These are phyloP conservation scores for Areca catechu DNA, from an alignment of 176 grass and related monocot genomes.

Conservation along the genomic window DNA sequence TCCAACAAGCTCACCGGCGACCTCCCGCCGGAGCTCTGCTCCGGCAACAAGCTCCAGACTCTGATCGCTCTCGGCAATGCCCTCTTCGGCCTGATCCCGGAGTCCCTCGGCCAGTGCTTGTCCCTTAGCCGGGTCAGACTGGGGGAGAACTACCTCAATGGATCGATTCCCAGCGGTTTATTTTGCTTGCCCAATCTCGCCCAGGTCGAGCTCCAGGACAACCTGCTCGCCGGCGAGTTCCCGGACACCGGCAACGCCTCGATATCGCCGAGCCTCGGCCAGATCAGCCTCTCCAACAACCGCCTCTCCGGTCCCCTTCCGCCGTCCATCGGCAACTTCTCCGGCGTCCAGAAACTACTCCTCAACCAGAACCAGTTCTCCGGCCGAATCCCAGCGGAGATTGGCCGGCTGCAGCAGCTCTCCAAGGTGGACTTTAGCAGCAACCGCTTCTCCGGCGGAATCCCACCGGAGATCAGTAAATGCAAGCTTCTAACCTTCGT, in stretches of 20 bases:
- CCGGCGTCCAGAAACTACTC: slow-evolving; percentile 72
- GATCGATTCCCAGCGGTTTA: slow-evolving; percentile 66
- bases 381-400: slow-evolving; percentile 40
- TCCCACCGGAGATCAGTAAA: slow-evolving; percentile 57
- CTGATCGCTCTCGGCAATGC: slow-evolving; percentile 80
- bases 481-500: slow-evolving; percentile 77
- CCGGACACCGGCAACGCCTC: slow-evolving; percentile 27
- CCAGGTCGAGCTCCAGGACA: slow-evolving; percentile 93
- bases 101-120: slow-evolving; percentile 54
- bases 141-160: slow-evolving; percentile 89
- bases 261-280: slow-evolving; percentile 47
- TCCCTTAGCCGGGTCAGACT: slow-evolving; percentile 67
- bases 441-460: slow-evolving; percentile 42
- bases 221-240: slow-evolving; percentile 67
- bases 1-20: slow-evolving; percentile 84
- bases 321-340: slow-evolving; percentile 41
- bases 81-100: slow-evolving; percentile 74
- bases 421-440: slow-evolving; percentile 63
- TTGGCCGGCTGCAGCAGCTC: slow-evolving; percentile 55
- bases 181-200: slow-evolving; percentile 64
- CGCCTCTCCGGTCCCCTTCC: slow-evolving; percentile 46
- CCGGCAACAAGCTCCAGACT: slow-evolving; percentile 62
- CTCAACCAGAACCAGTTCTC: slow-evolving; percentile 48
- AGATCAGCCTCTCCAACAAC: slow-evolving; percentile 71
- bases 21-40: slow-evolving; percentile 64